Percentiles rank a stretch among this genome's conserved stretches.
phyloP scores from a whole-genome alignment of 1,284 basidiomycete species.

The Meripilus lineatus region DNA sequence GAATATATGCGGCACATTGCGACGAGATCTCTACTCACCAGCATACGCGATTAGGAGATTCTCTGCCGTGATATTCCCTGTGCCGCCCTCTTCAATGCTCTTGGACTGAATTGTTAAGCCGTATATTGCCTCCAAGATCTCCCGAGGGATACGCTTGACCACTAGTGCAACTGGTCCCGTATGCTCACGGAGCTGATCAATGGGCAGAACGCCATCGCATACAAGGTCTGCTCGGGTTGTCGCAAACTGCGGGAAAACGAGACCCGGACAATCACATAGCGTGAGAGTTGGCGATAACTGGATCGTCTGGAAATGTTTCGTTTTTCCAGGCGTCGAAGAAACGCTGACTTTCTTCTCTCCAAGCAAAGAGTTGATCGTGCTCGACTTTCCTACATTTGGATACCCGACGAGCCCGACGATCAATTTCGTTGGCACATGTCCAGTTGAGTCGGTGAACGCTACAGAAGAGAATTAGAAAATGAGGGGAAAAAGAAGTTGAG shows the following conservation, averaged over 20 bases:
- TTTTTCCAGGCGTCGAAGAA: constrained; percentile 96
- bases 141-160: constrained; percentile 76
- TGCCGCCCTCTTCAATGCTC: constrained; percentile 81
- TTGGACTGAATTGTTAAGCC: constrained; percentile 75
- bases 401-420: constrained; percentile 97
- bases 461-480: constrained; percentile 7
- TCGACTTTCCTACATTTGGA: constrained; percentile 98
- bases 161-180: constrained; percentile 85
- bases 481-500: neutral
- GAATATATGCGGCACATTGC: constrained; percentile 10
- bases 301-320: constrained; percentile 99
- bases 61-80: constrained; percentile 74
- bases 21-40: constrained; percentile 56
- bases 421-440: constrained; percentile 63
- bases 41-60: constrained; percentile 89
- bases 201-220: constrained; percentile 95
- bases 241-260: constrained; percentile 98
- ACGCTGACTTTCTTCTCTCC: constrained; percentile 97
- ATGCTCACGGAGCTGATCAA: constrained; percentile 96
- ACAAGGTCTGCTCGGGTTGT: constrained; percentile 94
- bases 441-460: constrained; percentile 68
- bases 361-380: constrained; percentile 94
- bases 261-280: constrained; percentile 98
- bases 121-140: constrained; percentile 88
- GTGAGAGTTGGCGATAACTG: constrained; percentile 83